A percentile compares a stretch with the other conserved stretches of the same genome.
These are phyloP conservation scores for Coemansia sp. DNA, from an alignment of 192 early-diverging fungal species.

Conservation along the genomic window DNA sequence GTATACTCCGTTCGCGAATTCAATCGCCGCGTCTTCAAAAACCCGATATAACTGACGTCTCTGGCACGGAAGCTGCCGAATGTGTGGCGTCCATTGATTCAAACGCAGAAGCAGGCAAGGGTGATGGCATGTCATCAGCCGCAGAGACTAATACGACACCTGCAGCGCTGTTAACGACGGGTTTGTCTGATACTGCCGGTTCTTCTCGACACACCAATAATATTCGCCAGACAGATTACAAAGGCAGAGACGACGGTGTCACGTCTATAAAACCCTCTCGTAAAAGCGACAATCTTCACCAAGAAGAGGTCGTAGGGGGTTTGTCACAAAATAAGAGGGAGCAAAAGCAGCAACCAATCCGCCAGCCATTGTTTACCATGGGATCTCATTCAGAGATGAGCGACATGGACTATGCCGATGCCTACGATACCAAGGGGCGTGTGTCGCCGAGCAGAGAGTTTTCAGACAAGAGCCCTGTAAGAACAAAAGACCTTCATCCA, in stretches of 20 bases:
- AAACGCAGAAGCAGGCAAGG: neutral
- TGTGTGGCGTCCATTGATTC: too few relatives aligned
- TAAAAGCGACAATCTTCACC: neutral
- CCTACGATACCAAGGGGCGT: constrained; percentile 2
- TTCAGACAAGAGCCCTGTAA: neutral
- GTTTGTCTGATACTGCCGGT: neutral
- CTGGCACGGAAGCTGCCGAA: neutral
- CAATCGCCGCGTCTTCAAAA: neutral
- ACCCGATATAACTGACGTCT: neutral
- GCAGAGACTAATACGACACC: too few relatives aligned
- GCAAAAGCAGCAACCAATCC: constrained; percentile 4
- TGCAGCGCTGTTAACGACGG: too few relatives aligned
- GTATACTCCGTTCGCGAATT: constrained; percentile 2
- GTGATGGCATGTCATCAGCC: too few relatives aligned
- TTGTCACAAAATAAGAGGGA: neutral
- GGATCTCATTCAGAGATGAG: constrained; percentile 47
- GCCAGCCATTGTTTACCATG: constrained; percentile 48
- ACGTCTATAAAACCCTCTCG: neutral
- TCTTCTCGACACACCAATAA: neutral
- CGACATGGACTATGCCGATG: constrained; percentile 29
- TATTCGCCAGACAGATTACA: neutral
- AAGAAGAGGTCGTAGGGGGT: neutral
- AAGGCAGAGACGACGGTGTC: neutral
- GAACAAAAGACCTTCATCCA: neutral
- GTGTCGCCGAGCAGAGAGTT: neutral